phyloP scores from a whole-genome alignment of 345 rosid genomes.

The Xanthoceras sorbifolium region DNA sequence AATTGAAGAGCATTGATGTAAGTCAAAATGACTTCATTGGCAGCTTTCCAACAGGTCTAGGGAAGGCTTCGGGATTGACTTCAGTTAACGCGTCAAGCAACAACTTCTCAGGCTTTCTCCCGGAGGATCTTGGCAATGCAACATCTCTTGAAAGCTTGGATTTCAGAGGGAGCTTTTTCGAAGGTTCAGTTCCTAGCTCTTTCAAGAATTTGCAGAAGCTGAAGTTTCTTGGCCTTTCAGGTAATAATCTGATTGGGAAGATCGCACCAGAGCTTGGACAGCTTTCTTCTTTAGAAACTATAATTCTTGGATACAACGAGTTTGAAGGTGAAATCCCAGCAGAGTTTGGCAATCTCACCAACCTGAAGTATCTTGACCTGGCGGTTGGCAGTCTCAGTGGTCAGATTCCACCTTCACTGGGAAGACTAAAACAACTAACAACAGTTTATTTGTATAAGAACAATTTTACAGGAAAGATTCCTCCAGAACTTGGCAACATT shows the following conservation, averaged over 20 bases:
- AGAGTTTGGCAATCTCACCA: slow-evolving; percentile 68
- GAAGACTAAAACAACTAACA: slow-evolving; percentile 56
- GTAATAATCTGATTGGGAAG: slow-evolving; percentile 67
- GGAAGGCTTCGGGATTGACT: slow-evolving; percentile 60
- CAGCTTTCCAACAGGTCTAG: slow-evolving; percentile 74
- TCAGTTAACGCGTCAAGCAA: slow-evolving; percentile 83
- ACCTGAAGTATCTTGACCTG: slow-evolving; percentile 67
- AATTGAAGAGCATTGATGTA: slow-evolving; percentile 57
- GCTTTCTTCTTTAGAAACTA: slow-evolving; percentile 60
- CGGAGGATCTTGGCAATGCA: slow-evolving; percentile 82
- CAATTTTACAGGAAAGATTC: slow-evolving; percentile 58
- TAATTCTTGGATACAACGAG: slow-evolving; percentile 70
- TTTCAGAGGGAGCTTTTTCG: slow-evolving; percentile 76
- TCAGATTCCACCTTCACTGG: slow-evolving; percentile 60
- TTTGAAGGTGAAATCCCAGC: slow-evolving; percentile 66
- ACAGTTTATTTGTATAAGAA: slow-evolving; percentile 68
- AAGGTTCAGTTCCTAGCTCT: slow-evolving; percentile 56
- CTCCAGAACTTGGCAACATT: slow-evolving; percentile 59
- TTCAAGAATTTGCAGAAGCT: slow-evolving; percentile 59
- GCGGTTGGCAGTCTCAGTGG: slow-evolving; percentile 72
- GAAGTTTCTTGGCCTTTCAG: slow-evolving; percentile 76
- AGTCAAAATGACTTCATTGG: slow-evolving; percentile 79
- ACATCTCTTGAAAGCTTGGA: slow-evolving; percentile 65
- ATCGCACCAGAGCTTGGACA: slow-evolving; percentile 61
- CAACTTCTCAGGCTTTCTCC: slow-evolving; percentile 76